Evolutionary conservation across 2,329 filamentous ascomycete genomes (phyloP).

Genomic region (Sporothrix variecibatus): DNA sequence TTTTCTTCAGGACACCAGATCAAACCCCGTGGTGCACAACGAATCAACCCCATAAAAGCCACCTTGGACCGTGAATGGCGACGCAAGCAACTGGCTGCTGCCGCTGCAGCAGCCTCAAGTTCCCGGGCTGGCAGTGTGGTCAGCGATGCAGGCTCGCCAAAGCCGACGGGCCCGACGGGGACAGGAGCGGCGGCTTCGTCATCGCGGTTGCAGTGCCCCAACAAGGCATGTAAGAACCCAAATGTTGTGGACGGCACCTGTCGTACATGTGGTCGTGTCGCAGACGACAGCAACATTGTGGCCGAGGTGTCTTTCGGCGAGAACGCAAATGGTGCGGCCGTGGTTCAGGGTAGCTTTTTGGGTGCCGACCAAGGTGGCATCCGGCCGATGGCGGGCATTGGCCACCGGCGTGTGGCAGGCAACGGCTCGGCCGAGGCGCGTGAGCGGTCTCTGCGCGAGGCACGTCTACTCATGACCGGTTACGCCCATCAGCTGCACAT

Average conservation of each 20-base stretch:
- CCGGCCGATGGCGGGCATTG: constrained; percentile 62
- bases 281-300: constrained; percentile 86
- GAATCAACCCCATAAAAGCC: constrained; percentile 52
- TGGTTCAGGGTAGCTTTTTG: constrained; percentile 88
- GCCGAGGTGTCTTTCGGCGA: constrained; percentile 92
- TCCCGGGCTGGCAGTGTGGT: constrained; percentile 23
- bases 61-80: constrained; percentile 55
- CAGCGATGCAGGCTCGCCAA: constrained; percentile 16
- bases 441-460: constrained; percentile 62
- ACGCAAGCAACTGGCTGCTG: constrained; percentile 41
- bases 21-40: constrained; percentile 31
- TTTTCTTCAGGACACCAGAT: constrained; percentile 32
- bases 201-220: constrained; percentile 52
- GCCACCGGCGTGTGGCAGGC: constrained; percentile 57
- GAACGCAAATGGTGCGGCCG: constrained; percentile 77
- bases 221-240: constrained; percentile 61
- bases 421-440: constrained; percentile 58
- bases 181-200: constrained; percentile 34
- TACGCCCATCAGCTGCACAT: constrained; percentile 62
- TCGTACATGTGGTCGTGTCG: constrained; percentile 79
- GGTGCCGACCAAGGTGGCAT: constrained; percentile 82
- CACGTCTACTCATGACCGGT: constrained; percentile 60
- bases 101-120: constrained; percentile 27
- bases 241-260: constrained; percentile 70
- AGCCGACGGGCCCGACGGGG: neutral